Conservation (phyloP, 345 rosid genomes). For the Cardiospermum halicacabum region DNA sequence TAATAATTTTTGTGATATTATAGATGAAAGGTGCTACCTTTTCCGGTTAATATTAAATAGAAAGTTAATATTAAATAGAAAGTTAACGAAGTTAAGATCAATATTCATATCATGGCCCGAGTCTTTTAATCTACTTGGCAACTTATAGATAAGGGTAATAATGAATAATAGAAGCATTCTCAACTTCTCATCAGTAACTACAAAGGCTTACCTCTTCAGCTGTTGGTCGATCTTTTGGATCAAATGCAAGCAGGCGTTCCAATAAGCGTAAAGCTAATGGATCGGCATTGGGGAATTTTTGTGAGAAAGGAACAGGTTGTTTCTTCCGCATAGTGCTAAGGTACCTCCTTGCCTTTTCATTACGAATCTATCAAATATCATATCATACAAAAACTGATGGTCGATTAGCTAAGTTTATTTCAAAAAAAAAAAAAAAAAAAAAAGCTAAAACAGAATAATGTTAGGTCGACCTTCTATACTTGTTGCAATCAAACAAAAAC, state of each 20-base stretch:
- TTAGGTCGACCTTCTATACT: conserved; percentile 6
- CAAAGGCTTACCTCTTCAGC: conserved; percentile 67
- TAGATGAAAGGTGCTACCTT: background rate
- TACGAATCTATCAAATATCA: conserved; percentile 80
- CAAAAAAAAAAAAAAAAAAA: background rate
- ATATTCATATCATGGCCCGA: background rate
- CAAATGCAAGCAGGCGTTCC: conserved; percentile 84
- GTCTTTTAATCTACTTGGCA: background rate
- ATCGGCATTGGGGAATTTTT: conserved; percentile 79
- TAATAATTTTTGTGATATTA: background rate
- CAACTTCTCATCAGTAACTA: background rate
- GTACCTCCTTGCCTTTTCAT: conserved; percentile 97
- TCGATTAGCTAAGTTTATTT: conserved; percentile 1
- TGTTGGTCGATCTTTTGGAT: conserved; percentile 94
- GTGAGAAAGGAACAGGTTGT: conserved; percentile 69
- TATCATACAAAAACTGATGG: conserved; percentile 14
- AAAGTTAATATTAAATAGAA: background rate
- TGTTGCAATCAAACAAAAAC: background rate
- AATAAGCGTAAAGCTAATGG: conserved; percentile 75
- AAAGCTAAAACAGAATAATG: background rate
- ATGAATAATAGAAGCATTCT: background rate
- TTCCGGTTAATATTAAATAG: background rate
- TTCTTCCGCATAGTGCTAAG: conserved; percentile 91
- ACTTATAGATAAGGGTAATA: background rate
- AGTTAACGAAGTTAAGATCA: too few relatives aligned